phyloP scores from a whole-genome alignment of 768 basidiomycete genomes.

The Collybia mongolica region DNA sequence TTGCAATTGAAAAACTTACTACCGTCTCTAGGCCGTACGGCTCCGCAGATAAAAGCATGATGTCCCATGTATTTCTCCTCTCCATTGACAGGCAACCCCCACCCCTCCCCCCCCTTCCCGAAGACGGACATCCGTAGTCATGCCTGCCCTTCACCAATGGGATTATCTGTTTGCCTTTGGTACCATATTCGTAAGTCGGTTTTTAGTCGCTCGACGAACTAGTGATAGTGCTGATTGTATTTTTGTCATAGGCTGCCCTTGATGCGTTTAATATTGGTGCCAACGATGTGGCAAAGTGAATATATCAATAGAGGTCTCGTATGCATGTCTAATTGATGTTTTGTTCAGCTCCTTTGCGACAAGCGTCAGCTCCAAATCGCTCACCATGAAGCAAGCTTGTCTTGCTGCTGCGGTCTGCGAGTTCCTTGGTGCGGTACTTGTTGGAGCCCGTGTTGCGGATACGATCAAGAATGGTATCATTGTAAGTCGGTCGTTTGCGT shows the following conservation, averaged over 20 bases:
- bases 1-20: neutral
- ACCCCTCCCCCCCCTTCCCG: constrained; percentile 1
- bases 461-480: constrained; percentile 29
- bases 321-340: neutral
- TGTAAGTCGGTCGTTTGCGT: constrained; percentile 7
- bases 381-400: constrained; percentile 22
- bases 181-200: constrained; percentile 16
- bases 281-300: constrained; percentile 28
- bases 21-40: neutral
- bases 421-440: constrained; percentile 24
- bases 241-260: constrained; percentile 5
- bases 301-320: neutral
- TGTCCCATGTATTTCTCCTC: neutral
- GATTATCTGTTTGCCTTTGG: constrained; percentile 28
- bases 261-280: constrained; percentile 23
- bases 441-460: constrained; percentile 25
- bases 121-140: constrained; percentile 7
- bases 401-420: constrained; percentile 24
- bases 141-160: constrained; percentile 26
- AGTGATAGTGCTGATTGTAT: neutral
- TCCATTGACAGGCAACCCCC: constrained; percentile 1
- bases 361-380: constrained; percentile 23
- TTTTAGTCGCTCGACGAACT: neutral
- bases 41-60: constrained; percentile 2
- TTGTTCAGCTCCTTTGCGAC: constrained; percentile 19